Percentiles rank a stretch among this genome's conserved stretches.
Conservation (phyloP, 257 asterid species). For the Marsdenia floribunda region DNA sequence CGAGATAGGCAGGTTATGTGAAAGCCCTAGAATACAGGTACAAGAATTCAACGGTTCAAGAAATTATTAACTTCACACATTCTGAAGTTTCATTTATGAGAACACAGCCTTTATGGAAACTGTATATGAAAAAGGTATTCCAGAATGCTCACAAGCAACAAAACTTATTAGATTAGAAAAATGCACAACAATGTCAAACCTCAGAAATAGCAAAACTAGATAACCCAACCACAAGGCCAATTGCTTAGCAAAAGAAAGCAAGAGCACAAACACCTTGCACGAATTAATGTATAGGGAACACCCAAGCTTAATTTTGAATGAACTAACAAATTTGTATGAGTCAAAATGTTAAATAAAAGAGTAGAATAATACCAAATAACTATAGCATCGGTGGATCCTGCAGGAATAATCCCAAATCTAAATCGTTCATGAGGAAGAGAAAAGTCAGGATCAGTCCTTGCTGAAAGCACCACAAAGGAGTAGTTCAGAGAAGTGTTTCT, state of each 20-base stretch:
- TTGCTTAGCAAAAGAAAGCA: not conserved
- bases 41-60: not conserved
- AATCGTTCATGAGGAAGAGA: constrained; percentile 63
- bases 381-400: constrained; percentile 98
- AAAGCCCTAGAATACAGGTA: not conserved
- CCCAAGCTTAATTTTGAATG: not conserved
- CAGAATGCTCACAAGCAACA: not conserved
- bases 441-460: constrained; percentile 57
- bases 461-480: constrained; percentile 23
- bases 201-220: not conserved
- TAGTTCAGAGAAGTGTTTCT: constrained; percentile 16
- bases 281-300: not conserved
- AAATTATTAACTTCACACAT: not conserved
- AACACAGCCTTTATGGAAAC: not conserved
- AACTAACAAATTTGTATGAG: not conserved
- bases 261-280: not conserved
- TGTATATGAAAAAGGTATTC: not conserved
- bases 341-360: not conserved
- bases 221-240: not conserved
- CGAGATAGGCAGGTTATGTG: not conserved
- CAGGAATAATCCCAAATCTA: constrained; percentile 94
- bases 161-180: not conserved
- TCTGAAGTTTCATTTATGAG: constrained; percentile 1
- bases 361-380: constrained; percentile 65
- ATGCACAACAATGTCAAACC: constrained; percentile 5